A percentile compares a stretch with the other conserved stretches of the same genome.
These are phyloP conservation scores for Tephrocybe sp. DNA, from an alignment of 768 basidiomycete species.

Conservation along the genomic window DNA sequence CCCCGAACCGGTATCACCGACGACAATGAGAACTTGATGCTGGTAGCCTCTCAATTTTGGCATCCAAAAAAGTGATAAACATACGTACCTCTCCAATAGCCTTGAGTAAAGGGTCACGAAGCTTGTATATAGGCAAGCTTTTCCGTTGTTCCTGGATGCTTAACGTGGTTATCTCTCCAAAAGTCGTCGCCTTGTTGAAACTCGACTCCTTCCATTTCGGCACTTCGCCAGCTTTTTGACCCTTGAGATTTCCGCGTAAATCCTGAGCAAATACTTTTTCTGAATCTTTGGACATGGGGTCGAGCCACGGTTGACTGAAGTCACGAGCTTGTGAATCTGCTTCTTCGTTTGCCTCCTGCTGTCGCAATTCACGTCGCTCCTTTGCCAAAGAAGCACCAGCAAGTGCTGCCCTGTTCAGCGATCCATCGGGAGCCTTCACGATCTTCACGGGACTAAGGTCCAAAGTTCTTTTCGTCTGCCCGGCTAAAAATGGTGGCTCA, in stretches of 20 bases:
- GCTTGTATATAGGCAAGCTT: slow-evolving; percentile 91
- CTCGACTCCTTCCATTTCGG: slow-evolving; percentile 91
- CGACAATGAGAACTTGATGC: slow-evolving; percentile 97
- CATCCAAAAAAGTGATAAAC: slow-evolving; percentile 1
- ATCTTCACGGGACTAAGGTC: slow-evolving; percentile 97
- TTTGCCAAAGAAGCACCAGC: slow-evolving; percentile 92
- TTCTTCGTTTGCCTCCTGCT: slow-evolving; percentile 91
- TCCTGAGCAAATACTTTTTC: slow-evolving; percentile 95
- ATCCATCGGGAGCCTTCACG: slow-evolving; percentile 97
- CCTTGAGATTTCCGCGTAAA: slow-evolving; percentile 74
- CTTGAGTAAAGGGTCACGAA: slow-evolving; percentile 83
- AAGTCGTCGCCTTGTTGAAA: slow-evolving; percentile 95
- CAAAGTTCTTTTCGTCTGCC: slow-evolving; percentile 93
- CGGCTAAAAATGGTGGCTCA: slow-evolving; percentile 92
- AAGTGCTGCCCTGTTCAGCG: slow-evolving; percentile 91
- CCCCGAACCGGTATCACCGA: slow-evolving; percentile 97
- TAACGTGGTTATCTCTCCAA: slow-evolving; percentile 86
- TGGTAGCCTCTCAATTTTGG: slow-evolving; percentile 29
- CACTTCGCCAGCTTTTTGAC: slow-evolving; percentile 78
- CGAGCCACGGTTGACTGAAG: slow-evolving; percentile 95
- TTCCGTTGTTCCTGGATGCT: slow-evolving; percentile 94
- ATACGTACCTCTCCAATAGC: slow-evolving; percentile 80
- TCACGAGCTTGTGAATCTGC: slow-evolving; percentile 94
- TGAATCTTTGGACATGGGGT: slow-evolving; percentile 89
- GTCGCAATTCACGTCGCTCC: slow-evolving; percentile 89